Conservation (phyloP, 768 basidiomycete genomes). For the Tremella fuciformis region DNA sequence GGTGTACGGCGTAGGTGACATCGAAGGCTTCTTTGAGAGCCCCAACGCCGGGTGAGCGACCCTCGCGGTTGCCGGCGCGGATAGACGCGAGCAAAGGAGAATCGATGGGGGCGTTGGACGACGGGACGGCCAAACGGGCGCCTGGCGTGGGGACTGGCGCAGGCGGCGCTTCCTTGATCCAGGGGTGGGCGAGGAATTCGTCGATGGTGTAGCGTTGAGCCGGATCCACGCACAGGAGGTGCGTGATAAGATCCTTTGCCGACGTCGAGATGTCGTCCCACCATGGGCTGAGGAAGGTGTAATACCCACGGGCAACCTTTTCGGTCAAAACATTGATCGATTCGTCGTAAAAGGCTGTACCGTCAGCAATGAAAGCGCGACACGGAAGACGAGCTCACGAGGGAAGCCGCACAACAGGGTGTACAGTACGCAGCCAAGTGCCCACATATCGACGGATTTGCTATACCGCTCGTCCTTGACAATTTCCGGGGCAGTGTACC, state of each 20-base stretch:
- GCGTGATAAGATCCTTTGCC: conserved; percentile 91
- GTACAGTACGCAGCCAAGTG: conserved; percentile 96
- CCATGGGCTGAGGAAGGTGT: conserved; percentile 98
- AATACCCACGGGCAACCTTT: conserved; percentile 94
- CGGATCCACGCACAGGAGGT: conserved; percentile 92
- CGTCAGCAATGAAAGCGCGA: conserved; percentile 1
- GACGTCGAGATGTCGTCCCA: conserved; percentile 91
- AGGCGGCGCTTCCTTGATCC: conserved; percentile 70
- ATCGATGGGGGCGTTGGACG: conserved; percentile 63
- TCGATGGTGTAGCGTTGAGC: conserved; percentile 95
- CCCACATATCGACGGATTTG: conserved; percentile 97
- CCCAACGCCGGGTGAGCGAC: conserved; percentile 85
- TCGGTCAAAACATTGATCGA: conserved; percentile 97
- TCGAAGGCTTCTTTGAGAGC: conserved; percentile 97
- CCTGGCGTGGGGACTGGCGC: conserved; percentile 46
- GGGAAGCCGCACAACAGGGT: conserved; percentile 91
- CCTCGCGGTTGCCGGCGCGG: conserved; percentile 68
- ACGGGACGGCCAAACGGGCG: conserved; percentile 16
- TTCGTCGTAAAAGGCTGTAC: conserved; percentile 93
- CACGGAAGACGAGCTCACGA: conserved; percentile 31
- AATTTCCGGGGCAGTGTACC: conserved; percentile 98
- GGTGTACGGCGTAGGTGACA: conserved; percentile 96
- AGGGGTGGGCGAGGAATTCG: conserved; percentile 93
- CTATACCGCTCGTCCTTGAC: conserved; percentile 80
- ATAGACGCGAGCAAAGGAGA: conserved; percentile 83